Conservation (phyloP, 78 protist species). For the Anaeramoeba flamelloides region DNA sequence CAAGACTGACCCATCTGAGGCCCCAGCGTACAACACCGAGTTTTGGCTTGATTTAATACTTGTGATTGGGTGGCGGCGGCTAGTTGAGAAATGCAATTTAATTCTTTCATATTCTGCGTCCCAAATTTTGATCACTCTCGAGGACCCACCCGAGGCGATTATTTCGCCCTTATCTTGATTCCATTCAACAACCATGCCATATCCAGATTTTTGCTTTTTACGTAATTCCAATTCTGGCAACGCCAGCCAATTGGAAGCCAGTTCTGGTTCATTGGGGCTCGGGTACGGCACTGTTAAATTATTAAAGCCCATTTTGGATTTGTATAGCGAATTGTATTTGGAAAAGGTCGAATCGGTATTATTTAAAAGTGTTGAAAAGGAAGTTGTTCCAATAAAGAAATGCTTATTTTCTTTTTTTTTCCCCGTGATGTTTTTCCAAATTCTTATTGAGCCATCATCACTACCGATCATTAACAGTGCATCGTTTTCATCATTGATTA, state of each 20-base stretch:
- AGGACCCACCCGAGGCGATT: background rate
- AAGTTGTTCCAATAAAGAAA: no score
- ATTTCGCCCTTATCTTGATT: background rate
- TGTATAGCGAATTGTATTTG: no score
- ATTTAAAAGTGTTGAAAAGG: no score
- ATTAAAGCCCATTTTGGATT: no score
- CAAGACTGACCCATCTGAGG: background rate
- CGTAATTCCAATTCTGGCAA: background rate
- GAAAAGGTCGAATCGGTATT: no score
- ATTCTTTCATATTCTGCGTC: background rate
- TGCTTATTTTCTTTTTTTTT: no score
- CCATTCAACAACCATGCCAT: background rate
- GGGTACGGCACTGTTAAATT: no score
- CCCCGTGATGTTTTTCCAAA: background rate
- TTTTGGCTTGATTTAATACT: background rate
- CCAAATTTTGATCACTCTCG: background rate
- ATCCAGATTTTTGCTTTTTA: background rate
- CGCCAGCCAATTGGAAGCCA: background rate
- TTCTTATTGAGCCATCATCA: background rate
- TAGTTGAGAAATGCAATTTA: background rate
- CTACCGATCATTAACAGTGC: background rate
- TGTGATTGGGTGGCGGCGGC: background rate
- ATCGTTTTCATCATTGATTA: background rate
- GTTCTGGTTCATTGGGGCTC: background rate
- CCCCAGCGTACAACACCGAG: background rate